Base-by-base conservation (phyloP, 2,329 filamentous ascomycete species). In the Dothideomycetes sp. region DNA sequence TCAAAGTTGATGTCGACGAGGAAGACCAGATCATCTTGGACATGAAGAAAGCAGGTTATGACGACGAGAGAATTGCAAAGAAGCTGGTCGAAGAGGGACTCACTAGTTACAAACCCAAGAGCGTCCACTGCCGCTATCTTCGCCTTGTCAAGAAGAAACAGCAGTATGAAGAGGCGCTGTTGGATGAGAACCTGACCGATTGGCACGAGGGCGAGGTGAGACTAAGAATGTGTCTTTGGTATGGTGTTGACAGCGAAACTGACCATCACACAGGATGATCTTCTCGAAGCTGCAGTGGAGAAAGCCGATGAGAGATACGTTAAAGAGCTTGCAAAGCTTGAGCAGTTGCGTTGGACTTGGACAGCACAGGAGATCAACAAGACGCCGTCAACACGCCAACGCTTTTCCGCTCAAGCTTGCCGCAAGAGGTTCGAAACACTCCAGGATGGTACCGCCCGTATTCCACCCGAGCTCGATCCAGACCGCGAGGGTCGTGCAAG, bases 131-230 rank as follows among this genome's bases (percentile, higher is more conserved):
- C 23, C 67, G 69, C 27, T 69, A 65, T 53, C 50, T 55, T 29
- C 65, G 69, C 16, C 59, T 72, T 35, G 63, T 63, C 40, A 56
- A 61, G 25, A 61, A 59, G 1, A 55, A 69, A 31, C 60, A 63
- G 23, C 53, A 60, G 25, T 57, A 59, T 16, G 57, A 66, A n/a
- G 67, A 72, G 43, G 59, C 62, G 31, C 54, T 62, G 17, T 56
- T 74, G 0, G 59, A 67, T 32, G 62, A 67, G 35, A 63, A 68
- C 27, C 53, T 67, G 45, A 67, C 60, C 35, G 67, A 69, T 49
- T 74, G 70, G 70, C 60, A 67, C 36, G 55, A 61, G 10, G 62
- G 62, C 13, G 70, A 74, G 52, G 69, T 70, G 53, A 49, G 15
- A 32, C 25, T 17, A 40, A 20, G 27, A 34, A 51, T 29, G 15